Percentiles rank a stretch among this genome's conserved stretches.
These are phyloP conservation scores for Trichoderma sp. DNA, from an alignment of 2,329 filamentous ascomycete species.

Conservation along the genomic window DNA sequence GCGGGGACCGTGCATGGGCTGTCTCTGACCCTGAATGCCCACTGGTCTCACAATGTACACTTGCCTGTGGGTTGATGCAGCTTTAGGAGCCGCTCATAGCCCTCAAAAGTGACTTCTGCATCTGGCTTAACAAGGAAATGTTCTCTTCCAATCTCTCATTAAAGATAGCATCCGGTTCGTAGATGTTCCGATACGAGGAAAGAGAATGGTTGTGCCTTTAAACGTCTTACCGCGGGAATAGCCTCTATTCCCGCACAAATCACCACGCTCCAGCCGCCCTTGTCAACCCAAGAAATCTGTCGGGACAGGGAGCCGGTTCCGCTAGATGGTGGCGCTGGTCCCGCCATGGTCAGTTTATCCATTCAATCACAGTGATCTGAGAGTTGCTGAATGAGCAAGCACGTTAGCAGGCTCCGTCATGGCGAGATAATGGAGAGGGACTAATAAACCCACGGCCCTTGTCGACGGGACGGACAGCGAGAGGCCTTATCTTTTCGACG, in stretches of 20 bases:
- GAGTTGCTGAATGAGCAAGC: background rate
- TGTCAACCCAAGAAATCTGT: background rate
- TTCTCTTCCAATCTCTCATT: too few relatives aligned
- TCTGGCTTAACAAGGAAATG: too few relatives aligned
- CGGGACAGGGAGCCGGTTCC: background rate
- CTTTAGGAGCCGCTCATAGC: too few relatives aligned
- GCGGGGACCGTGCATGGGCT: too few relatives aligned
- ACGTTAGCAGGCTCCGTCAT: conserved; percentile 24
- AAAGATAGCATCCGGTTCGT: too few relatives aligned
- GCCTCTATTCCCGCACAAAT: background rate
- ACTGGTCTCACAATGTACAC: too few relatives aligned
- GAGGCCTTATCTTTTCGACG: background rate
- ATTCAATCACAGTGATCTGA: background rate
- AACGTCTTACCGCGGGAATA: background rate
- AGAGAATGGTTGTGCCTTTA: background rate
- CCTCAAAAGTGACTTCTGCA: too few relatives aligned
- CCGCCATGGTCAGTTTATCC: background rate
- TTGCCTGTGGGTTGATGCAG: too few relatives aligned
- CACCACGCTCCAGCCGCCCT: background rate
- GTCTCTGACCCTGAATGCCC: too few relatives aligned
- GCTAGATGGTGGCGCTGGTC: background rate
- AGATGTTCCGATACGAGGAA: background rate
- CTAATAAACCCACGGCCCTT: background rate
- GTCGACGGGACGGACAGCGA: background rate
- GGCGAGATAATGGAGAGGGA: conserved; percentile 9